Evolutionary conservation across 2,329 filamentous ascomycete species (phyloP), one percentile per base, ranked within the genome.

Genomic region (Plenodomus tracheiphilus): DNA sequence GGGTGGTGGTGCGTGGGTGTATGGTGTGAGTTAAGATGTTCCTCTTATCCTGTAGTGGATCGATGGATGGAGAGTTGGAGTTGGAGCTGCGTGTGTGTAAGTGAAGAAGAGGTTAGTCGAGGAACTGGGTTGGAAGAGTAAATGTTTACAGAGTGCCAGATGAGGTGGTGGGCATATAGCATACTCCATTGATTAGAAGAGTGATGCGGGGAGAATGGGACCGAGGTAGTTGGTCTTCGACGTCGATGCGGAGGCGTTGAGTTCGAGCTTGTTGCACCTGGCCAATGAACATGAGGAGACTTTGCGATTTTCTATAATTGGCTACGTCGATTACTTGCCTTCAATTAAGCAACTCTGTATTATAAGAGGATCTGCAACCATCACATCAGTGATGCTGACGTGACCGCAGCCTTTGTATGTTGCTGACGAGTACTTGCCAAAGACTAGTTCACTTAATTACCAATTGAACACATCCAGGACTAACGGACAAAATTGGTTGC

Each of bases 181-280:
- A 6, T 32, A 32, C 13, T 32, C 4, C 28, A 32, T 32, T 25
- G 28, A 4, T 30, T 35, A 11, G n/a, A 19, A 19, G 25, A 25
- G 21, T 22, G 30, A 51, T 51, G 49, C 49, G 49, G 49, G 45
- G 49, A 48, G 39, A 40, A 32, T 16, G 41, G 45, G 41, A 36
- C 49, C 49, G 49, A 51, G 49, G 49, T 51, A 21, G 28, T 38
- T 3, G 8, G 28, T 32, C 30, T 18, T 49, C 34, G 34, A 46
- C 39, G 25, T 42, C 19, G 22, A 39, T 15, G 38, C 43, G 21
- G 15, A 32, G 4, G 28, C 28, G 28, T 32, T 32, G 28, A 10
- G 28, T 4, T 10, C 13, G 28, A 4, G 4, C 4, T 11, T 7
- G 13, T 11, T 32, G 28, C 22, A 15, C 13, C 11, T 32, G 28